Percentiles rank a stretch among this genome's conserved stretches.
These are phyloP conservation scores for Bombardia bombarda DNA, from an alignment of 495 filamentous ascomycete species.

Conservation along the genomic window DNA sequence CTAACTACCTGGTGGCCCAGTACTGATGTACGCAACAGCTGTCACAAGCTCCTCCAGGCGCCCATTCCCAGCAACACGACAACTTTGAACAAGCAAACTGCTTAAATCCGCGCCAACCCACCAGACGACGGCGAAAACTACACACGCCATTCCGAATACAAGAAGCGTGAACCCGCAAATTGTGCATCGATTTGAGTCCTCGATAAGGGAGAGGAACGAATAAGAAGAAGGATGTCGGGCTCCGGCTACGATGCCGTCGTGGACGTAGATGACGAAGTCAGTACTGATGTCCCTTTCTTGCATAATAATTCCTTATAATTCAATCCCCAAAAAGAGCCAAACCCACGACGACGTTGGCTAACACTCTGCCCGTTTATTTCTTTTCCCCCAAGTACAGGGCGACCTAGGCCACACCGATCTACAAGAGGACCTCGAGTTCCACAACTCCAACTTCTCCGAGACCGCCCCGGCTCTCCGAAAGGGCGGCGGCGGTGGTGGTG, in stretches of 20 bases:
- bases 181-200: not conserved
- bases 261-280: slow-evolving; percentile 77
- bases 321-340: too few species aligned
- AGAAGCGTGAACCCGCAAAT: not conserved
- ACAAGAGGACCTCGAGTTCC: slow-evolving; percentile 98
- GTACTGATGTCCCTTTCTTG: not conserved
- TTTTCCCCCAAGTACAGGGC: slow-evolving; percentile 48
- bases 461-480: slow-evolving; percentile 47
- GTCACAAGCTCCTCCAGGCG: slow-evolving; percentile 12
- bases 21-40: slow-evolving; percentile 12
- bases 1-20: not conserved
- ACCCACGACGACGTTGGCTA: too few species aligned
- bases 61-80: not conserved
- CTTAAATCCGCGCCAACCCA: not conserved
- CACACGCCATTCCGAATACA: not conserved
- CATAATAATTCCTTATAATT: not conserved
- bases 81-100: not conserved
- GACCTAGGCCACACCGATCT: slow-evolving; percentile 97
- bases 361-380: too few species aligned
- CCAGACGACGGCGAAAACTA: not conserved
- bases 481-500: slow-evolving; percentile 19
- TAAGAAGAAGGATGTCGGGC: slow-evolving; percentile 55
- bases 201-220: not conserved
- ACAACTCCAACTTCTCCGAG: slow-evolving; percentile 62
- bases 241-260: slow-evolving; percentile 95